phyloP scores from a whole-genome alignment of 257 asterid genomes.

The Linaria vulgaris region DNA sequence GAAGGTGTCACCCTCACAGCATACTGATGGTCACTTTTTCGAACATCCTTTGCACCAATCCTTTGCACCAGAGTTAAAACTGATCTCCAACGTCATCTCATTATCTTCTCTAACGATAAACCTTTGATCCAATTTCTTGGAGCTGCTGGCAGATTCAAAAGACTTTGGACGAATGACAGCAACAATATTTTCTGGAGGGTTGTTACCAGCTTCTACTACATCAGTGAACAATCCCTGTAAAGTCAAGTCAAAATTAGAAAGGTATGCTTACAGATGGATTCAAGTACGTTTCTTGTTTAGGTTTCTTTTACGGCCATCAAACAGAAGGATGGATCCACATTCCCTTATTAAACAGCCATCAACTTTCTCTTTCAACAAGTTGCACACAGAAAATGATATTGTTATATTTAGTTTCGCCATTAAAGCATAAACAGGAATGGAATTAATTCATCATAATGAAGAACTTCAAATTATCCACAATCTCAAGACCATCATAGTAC shows the following conservation, averaged over 20 bases:
- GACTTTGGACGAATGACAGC: constrained; percentile 62
- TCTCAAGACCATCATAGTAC: too few relatives aligned
- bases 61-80: constrained; percentile 12
- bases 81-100: constrained; percentile 42
- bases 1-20: constrained; percentile 31
- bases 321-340: too few relatives aligned
- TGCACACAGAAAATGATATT: not conserved
- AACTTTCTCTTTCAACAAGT: not conserved
- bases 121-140: constrained; percentile 47
- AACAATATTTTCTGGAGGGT: constrained; percentile 44
- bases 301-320: not conserved
- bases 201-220: constrained; percentile 50
- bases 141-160: constrained; percentile 26
- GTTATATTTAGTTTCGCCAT: not conserved
- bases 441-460: too few relatives aligned
- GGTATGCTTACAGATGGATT: constrained; percentile 6
- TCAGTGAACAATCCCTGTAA: constrained; percentile 47
- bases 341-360: not conserved
- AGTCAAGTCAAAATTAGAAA: not conserved
- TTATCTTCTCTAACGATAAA: constrained; percentile 38
- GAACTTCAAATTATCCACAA: too few relatives aligned
- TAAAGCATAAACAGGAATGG: too few relatives aligned
- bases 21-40: constrained; percentile 25
- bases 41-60: not conserved
- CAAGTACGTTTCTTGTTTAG: not conserved